Percentiles rank a stretch among this genome's conserved stretches.
These are phyloP conservation scores for Nitzschia sp. DNA, from an alignment of 108 stramenopile genomes.

Conservation along the genomic window DNA sequence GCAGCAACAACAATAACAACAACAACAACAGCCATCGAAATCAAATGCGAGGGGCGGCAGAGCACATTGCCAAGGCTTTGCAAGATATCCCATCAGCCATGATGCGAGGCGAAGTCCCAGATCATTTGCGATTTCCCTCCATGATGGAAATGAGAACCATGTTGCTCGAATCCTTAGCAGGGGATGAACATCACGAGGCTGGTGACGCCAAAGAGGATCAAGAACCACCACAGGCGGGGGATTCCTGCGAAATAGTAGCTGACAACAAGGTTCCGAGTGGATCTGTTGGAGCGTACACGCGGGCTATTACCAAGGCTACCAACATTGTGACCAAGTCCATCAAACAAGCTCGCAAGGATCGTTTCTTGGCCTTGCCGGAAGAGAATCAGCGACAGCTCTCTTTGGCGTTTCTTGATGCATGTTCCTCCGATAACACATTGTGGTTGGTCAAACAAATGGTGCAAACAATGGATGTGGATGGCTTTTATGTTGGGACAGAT, in stretches of 20 bases:
- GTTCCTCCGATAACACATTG: slow-evolving; percentile 61
- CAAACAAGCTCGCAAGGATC: slow-evolving; percentile 43
- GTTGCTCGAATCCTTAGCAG: slow-evolving; percentile 17
- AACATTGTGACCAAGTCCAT: slow-evolving; percentile 37
- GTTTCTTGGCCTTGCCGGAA: slow-evolving; percentile 42
- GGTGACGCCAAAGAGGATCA: background rate
- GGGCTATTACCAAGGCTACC: slow-evolving; percentile 50
- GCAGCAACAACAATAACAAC: background rate
- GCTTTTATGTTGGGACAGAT: slow-evolving; percentile 64
- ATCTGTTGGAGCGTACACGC: slow-evolving; percentile 73
- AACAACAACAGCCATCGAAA: background rate
- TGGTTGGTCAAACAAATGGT: slow-evolving; percentile 60
- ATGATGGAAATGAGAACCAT: slow-evolving; percentile 36
- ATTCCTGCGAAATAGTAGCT: background rate
- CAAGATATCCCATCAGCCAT: slow-evolving; percentile 14
- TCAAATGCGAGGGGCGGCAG: slow-evolving; percentile 34
- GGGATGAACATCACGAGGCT: slow-evolving; percentile 26
- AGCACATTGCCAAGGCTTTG: slow-evolving; percentile 35
- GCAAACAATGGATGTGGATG: slow-evolving; percentile 67
- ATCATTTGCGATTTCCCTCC: slow-evolving; percentile 16
- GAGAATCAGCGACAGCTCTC: slow-evolving; percentile 51
- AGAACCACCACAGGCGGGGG: background rate
- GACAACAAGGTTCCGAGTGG: slow-evolving; percentile 54
- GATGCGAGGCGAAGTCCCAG: slow-evolving; percentile 14
- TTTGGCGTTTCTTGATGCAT: slow-evolving; percentile 63